Percentiles rank a stretch among this genome's conserved stretches.
Conservation (phyloP, 1,139 yeast species). For the Blastobotrys arbuscula region DNA sequence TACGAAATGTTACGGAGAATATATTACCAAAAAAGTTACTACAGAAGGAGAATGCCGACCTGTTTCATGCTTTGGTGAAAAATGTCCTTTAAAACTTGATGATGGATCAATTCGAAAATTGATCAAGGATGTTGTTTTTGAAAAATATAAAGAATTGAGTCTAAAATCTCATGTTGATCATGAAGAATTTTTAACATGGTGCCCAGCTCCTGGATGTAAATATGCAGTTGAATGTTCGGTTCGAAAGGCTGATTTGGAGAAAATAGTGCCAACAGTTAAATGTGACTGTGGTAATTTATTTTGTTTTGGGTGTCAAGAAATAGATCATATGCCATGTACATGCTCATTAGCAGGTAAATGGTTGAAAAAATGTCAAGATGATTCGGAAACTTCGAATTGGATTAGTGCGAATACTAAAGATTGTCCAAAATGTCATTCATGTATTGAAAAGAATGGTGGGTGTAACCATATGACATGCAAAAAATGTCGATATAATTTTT, state of each 20-base stretch:
- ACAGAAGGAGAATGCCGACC: slow-evolving; percentile 44
- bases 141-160: slow-evolving; percentile 25
- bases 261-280: slow-evolving; percentile 55
- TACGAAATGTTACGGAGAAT: slow-evolving; percentile 56
- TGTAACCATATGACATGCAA: slow-evolving; percentile 94
- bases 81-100: slow-evolving; percentile 32
- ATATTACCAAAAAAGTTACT: slow-evolving; percentile 47
- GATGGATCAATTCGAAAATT: slow-evolving; percentile 37
- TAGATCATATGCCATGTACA: slow-evolving; percentile 76
- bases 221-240: slow-evolving; percentile 48
- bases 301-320: slow-evolving; percentile 67
- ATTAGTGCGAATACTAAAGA: slow-evolving; percentile 79
- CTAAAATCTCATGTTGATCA: slow-evolving; percentile 48
- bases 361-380: slow-evolving; percentile 78
- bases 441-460: slow-evolving; percentile 81
- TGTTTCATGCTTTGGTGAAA: slow-evolving; percentile 59
- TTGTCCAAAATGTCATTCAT: slow-evolving; percentile 63
- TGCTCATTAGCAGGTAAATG: slow-evolving; percentile 66
- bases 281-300: slow-evolving; percentile 68
- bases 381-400: slow-evolving; percentile 88
- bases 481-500: slow-evolving; percentile 72
- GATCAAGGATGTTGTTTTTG: slow-evolving; percentile 27
- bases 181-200: slow-evolving; percentile 56
- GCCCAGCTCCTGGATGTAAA: slow-evolving; percentile 84
- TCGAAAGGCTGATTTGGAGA: slow-evolving; percentile 35